These are phyloP conservation scores for Pholiota conissans DNA, from an alignment of 768 basidiomycete species.

Conservation along the genomic window DNA sequence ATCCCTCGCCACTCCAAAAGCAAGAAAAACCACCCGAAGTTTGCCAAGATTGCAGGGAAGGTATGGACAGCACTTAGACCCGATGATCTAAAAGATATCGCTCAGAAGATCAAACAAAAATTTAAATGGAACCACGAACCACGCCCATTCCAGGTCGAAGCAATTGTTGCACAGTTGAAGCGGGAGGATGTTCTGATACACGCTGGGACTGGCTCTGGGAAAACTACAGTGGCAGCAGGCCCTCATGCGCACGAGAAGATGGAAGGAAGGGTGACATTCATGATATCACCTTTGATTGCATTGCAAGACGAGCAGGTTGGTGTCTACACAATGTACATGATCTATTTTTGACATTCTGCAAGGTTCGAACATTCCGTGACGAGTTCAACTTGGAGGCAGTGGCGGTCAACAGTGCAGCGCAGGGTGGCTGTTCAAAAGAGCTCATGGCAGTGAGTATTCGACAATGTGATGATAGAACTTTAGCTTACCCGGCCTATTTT, in stretches of 20 bases:
- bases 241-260: slow-evolving; percentile 28
- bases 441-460: too few species aligned
- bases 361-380: slow-evolving; percentile 29
- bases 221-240: slow-evolving; percentile 38
- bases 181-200: slow-evolving; percentile 33
- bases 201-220: slow-evolving; percentile 36
- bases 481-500: too few species aligned
- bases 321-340: not conserved
- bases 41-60: too few species aligned
- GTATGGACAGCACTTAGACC: not conserved
- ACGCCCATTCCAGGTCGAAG: slow-evolving; percentile 28
- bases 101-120: not conserved
- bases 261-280: slow-evolving; percentile 31
- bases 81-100: slow-evolving; percentile 8
- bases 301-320: slow-evolving; percentile 35
- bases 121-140: slow-evolving; percentile 23
- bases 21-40: too few species aligned
- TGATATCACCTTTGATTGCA: slow-evolving; percentile 38
- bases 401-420: slow-evolving; percentile 30
- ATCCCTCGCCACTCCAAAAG: too few species aligned
- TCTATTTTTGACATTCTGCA: not conserved
- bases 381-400: slow-evolving; percentile 30
- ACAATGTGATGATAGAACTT: too few species aligned
- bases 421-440: slow-evolving; percentile 31
- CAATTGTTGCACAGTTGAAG: slow-evolving; percentile 27